Evolutionary conservation across 768 basidiomycete genomes (phyloP), one percentile per base, ranked within the genome.

Genomic region (Holtermannia corniformis): DNA sequence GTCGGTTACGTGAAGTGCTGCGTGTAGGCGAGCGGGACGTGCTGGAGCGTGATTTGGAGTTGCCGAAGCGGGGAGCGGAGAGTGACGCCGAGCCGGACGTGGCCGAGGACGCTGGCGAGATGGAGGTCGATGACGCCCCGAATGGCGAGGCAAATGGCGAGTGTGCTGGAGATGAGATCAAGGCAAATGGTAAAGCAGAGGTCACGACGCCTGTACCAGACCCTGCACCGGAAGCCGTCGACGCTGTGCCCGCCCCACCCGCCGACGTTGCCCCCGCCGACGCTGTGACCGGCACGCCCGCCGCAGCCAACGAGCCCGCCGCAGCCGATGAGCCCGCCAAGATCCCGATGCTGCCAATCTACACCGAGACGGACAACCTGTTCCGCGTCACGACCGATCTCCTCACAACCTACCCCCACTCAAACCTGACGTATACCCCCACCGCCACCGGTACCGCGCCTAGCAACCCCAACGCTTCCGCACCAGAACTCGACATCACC

Each of bases 341-440:
- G 21, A 60, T 60, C 24, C 60, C 58, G 0, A 50, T 60, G 20
- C 49, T 68, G 16, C 63, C 61, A 3, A 62, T 63, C 32, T 60
- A 65, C 14, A 55, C 59, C 19, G 62, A 63, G 28, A 60, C 59
- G 44, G 63, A 65, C 40, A 67, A 65, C 41, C 53, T 65, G 23
- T 67, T 63, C 62, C 53, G 65, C 32, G 65, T 64, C 19, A 62
- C 63, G 0, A 61, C 63, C 42, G 64, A 64, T 42, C 51, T 63
- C 3, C 50, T 65, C 19, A 55, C 58, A 24, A 51, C 48, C 41
- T 51, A 41, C 16, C 45, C 51, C 2, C 27, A 40, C 3, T 60
- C 59, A 0, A 50, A 42, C 2, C 58, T 67, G 44, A 46, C 45
- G 5, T 62, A 54, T 51, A 49, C 51, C 25, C 44, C 59, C 1